phyloP scores from a whole-genome alignment of 768 basidiomycete genomes.

The Nevesoporus exiguus region DNA sequence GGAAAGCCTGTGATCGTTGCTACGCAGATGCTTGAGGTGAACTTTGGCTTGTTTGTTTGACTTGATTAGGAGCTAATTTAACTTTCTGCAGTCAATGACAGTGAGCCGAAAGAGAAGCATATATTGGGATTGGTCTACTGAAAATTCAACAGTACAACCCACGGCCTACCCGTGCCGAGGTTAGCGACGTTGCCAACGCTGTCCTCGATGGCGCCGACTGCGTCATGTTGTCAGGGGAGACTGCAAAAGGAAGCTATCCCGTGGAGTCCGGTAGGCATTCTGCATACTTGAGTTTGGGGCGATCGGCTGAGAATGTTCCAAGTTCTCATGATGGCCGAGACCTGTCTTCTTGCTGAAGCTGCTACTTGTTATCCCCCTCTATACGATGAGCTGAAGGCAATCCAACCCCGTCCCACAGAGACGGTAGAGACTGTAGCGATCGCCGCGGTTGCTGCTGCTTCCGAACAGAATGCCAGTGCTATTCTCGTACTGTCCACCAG shows the following conservation, averaged over 20 bases:
- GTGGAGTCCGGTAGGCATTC: conserved; percentile 77
- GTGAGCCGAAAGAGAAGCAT: conserved; percentile 39
- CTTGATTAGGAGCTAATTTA: conserved; percentile 9
- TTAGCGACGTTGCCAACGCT: conserved; percentile 99
- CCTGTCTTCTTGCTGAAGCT: conserved; percentile 92
- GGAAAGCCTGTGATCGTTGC: conserved; percentile 99
- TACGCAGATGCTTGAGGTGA: conserved; percentile 97
- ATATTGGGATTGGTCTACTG: not conserved
- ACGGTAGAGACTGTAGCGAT: conserved; percentile 96
- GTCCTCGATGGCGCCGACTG: conserved; percentile 98
- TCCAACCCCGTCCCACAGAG: conserved; percentile 84
- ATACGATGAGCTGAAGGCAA: conserved; percentile 80
- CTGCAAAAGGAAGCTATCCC: conserved; percentile 96
- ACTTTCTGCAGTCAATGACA: conserved; percentile 78
- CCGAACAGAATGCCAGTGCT: conserved; percentile 92
- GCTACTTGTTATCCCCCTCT: conserved; percentile 94
- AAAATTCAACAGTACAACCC: conserved; percentile 83
- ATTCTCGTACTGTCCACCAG: conserved; percentile 96
- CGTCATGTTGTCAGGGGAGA: conserved; percentile 99
- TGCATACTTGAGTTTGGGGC: not conserved
- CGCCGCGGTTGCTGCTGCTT: conserved; percentile 91
- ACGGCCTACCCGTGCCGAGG: conserved; percentile 95
- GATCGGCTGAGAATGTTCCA: conserved; percentile 8
- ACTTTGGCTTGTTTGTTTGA: conserved; percentile 13
- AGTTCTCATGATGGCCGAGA: conserved; percentile 99